A percentile compares a stretch with the other conserved stretches of the same genome.
Conservation (phyloP, 2,329 filamentous ascomycete species). For the Claviceps maximensis region DNA sequence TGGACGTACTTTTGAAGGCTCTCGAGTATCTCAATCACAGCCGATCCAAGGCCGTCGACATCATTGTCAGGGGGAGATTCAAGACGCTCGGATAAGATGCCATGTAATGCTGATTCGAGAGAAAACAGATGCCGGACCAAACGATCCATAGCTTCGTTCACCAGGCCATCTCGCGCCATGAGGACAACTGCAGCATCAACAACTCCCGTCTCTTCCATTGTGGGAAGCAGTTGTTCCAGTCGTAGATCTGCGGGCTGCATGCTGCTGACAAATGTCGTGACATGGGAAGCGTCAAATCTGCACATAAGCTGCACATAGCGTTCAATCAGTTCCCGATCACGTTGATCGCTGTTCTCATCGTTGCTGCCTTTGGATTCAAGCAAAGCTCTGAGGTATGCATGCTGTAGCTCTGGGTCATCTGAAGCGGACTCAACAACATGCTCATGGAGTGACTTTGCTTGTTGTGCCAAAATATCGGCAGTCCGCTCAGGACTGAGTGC, state of each 20-base stretch:
- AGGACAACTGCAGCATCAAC: constrained; percentile 88
- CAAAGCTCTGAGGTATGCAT: constrained; percentile 61
- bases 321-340: constrained; percentile 55
- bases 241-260: constrained; percentile 67
- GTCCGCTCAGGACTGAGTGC: constrained; percentile 51
- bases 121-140: constrained; percentile 70
- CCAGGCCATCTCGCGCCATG: constrained; percentile 76
- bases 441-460: constrained; percentile 53
- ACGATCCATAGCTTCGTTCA: constrained; percentile 70
- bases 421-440: constrained; percentile 48
- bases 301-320: constrained; percentile 88
- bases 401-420: constrained; percentile 52
- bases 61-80: constrained; percentile 45
- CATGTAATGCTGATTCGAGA: constrained; percentile 64
- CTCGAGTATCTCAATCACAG: constrained; percentile 60
- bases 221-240: constrained; percentile 68
- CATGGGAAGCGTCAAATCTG: constrained; percentile 64
- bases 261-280: constrained; percentile 69
- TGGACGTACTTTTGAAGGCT: constrained; percentile 79
- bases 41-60: constrained; percentile 37
- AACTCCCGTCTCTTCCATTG: constrained; percentile 78
- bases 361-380: constrained; percentile 45
- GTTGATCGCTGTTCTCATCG: constrained; percentile 20
- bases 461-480: constrained; percentile 49
- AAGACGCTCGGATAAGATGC: constrained; percentile 51